These are phyloP conservation scores for Gastrolobium bilobum DNA, from an alignment of 306 rosid genomes.

Conservation along the genomic window DNA sequence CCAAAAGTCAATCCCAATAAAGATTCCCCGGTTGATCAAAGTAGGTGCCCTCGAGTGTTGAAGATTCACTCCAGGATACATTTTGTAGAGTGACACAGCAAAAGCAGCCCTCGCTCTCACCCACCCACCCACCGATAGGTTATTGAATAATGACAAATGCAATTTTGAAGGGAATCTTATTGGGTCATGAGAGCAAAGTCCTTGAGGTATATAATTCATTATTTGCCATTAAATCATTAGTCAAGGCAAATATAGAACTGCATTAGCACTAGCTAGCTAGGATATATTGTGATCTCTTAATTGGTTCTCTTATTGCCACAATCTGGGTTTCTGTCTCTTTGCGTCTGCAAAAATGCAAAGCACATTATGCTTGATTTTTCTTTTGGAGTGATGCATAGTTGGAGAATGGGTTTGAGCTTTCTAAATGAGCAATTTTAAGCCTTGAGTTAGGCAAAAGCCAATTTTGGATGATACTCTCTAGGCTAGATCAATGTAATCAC, in stretches of 20 bases:
- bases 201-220: slow-evolving; percentile 14
- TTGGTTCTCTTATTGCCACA: slow-evolving; percentile 42
- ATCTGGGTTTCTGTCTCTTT: slow-evolving; percentile 46
- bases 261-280: not conserved
- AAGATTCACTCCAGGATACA: not conserved
- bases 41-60: not conserved
- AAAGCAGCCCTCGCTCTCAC: not conserved
- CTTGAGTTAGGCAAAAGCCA: slow-evolving; percentile 39
- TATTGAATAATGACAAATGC: slow-evolving; percentile 46
- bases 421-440: slow-evolving; percentile 11
- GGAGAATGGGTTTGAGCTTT: slow-evolving; percentile 26
- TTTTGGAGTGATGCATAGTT: slow-evolving; percentile 16
- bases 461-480: slow-evolving; percentile 1
- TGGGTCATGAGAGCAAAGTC: slow-evolving; percentile 17
- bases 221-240: slow-evolving; percentile 24
- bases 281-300: slow-evolving; percentile 44
- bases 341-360: slow-evolving; percentile 30
- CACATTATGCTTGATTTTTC: slow-evolving; percentile 24
- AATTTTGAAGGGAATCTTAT: slow-evolving; percentile 46
- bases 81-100: slow-evolving; percentile 14
- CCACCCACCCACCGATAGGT: not conserved
- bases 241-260: not conserved
- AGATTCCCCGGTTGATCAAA: not conserved
- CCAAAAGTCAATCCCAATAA: slow-evolving; percentile 18
- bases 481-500: slow-evolving; percentile 42